Evolutionary conservation across 2,329 filamentous ascomycete genomes (phyloP).

Genomic region (Neofusicoccum cordaticola): DNA sequence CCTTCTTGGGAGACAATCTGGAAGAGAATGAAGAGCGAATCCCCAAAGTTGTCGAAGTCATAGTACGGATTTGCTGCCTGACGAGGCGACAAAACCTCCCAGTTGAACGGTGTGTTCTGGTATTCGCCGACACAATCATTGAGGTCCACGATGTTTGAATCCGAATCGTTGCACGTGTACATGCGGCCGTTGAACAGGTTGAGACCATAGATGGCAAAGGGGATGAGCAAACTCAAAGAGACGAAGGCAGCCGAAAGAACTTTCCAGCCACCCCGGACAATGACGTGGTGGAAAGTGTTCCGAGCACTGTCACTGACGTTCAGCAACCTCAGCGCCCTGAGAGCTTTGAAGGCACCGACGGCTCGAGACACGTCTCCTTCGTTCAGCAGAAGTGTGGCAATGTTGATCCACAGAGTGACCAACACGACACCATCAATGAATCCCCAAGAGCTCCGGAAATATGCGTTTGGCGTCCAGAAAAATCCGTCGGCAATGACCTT

Average conservation of each 20-base stretch:
- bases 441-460: constrained; percentile 94
- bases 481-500: constrained; percentile 95
- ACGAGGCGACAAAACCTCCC: constrained; percentile 80
- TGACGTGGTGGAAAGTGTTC: constrained; percentile 94
- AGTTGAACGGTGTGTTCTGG: constrained; percentile 72
- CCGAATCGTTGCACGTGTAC: constrained; percentile 72
- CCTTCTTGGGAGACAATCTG: constrained; percentile 99
- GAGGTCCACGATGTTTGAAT: constrained; percentile 57
- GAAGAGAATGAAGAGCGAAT: constrained; percentile 92
- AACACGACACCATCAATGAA: constrained; percentile 91
- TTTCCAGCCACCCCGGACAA: constrained; percentile 92
- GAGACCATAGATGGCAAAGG: constrained; percentile 92
- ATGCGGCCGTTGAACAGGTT: constrained; percentile 88
- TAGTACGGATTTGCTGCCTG: constrained; percentile 79
- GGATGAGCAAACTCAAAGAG: constrained; percentile 88
- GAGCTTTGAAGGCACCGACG: constrained; percentile 93
- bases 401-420: constrained; percentile 92
- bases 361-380: constrained; percentile 84
- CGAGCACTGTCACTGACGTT: constrained; percentile 95
- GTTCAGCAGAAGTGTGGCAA: constrained; percentile 75
- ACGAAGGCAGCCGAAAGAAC: constrained; percentile 91
- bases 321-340: constrained; percentile 83
- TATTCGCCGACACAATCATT: constrained; percentile 83
- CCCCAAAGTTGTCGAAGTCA: constrained; percentile 92
- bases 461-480: constrained; percentile 96